Evolutionary conservation across 768 basidiomycete species (phyloP), one percentile per base, ranked within the genome.

Genomic region (Gymnopilus dilepis): DNA sequence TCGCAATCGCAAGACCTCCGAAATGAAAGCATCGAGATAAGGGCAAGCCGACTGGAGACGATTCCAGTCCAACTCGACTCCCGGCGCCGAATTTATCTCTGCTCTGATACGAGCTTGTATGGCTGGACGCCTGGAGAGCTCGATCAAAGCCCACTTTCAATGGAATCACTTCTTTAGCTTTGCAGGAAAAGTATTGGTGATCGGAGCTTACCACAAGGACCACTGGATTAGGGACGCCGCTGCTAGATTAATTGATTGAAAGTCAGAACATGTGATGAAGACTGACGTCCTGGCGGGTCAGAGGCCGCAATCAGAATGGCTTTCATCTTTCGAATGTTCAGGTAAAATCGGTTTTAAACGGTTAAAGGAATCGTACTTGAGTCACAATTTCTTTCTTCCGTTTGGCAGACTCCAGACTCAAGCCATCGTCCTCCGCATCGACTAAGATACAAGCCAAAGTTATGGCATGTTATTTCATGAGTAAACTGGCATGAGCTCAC

Each of bases 21-120:
- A 74, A 3, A 77, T 71, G 19, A 79, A 71, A 7, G 77, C 79
- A 56, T 82, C 79, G 30, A 82, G 73, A 60, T 75, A 78, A n/a
- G 79, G 80, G 26, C 79, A 59, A 13, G 48, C 58, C 3, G 63
- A 54, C 37, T 71, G 60, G 26, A 82, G 72, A 65, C 78, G 71
- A 42, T 81, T 77, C 73, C 74, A 81, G 2, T 75, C 74, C n/a
- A 76, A 74, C 51, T 80, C 78, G 24, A 54, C 47, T 12, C 52
- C 47, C 1, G 61, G 13, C 9, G 66, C 66, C 12, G 61, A 51
- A 4, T 28, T 31, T 1, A 70, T 40, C 59, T 72, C 71, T 19
- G 63, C 60, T 19, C 68, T 61, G 26, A 70, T 58, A 22, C 56
- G 54, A 4, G 33, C 51, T 55, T 72, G 71, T 2, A 65, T 47